phyloP scores from a whole-genome alignment of 2,329 filamentous ascomycete genomes.

The Calonectria henricotiae region DNA sequence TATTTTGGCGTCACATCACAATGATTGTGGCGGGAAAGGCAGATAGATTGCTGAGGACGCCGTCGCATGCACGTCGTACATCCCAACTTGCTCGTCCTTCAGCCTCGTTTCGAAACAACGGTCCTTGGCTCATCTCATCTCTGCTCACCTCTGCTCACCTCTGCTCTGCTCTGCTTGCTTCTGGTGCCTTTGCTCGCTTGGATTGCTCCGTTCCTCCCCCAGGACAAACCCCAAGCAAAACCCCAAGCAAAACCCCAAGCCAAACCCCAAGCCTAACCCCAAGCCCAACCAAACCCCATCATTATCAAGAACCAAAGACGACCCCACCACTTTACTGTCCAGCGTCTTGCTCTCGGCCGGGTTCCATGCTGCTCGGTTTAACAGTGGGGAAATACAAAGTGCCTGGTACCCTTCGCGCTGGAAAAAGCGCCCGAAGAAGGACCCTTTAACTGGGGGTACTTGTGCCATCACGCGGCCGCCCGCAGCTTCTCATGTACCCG shows the following conservation, averaged over 20 bases:
- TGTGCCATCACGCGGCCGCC: neutral
- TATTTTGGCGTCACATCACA: conserved; percentile 17
- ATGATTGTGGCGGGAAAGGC: conserved; percentile 12
- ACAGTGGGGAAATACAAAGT: conserved; percentile 25
- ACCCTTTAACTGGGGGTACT: conserved; percentile 32
- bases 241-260: too few relatives aligned
- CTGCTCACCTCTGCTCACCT: neutral
- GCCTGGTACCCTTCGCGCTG: conserved; percentile 17
- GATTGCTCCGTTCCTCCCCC: neutral
- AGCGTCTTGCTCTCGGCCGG: conserved; percentile 7
- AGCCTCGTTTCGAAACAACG: conserved; percentile 20
- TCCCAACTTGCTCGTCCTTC: conserved; percentile 20
- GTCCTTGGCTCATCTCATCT: conserved; percentile 14
- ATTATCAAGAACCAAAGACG: neutral
- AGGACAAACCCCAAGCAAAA: neutral
- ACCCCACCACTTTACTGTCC: conserved; percentile 14
- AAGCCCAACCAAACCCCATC: neutral
- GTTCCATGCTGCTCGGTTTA: conserved; percentile 20
- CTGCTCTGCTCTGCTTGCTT: conserved; percentile 3
- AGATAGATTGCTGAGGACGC: conserved; percentile 16
- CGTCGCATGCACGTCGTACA: conserved; percentile 22
- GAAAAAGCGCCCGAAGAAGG: conserved; percentile 38
- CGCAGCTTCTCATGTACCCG: conserved; percentile 22
- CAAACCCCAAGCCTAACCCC: too few relatives aligned
- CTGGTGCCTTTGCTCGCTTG: neutral